phyloP scores from a whole-genome alignment of 768 basidiomycete genomes.

The Kwoniella botswanensis region DNA sequence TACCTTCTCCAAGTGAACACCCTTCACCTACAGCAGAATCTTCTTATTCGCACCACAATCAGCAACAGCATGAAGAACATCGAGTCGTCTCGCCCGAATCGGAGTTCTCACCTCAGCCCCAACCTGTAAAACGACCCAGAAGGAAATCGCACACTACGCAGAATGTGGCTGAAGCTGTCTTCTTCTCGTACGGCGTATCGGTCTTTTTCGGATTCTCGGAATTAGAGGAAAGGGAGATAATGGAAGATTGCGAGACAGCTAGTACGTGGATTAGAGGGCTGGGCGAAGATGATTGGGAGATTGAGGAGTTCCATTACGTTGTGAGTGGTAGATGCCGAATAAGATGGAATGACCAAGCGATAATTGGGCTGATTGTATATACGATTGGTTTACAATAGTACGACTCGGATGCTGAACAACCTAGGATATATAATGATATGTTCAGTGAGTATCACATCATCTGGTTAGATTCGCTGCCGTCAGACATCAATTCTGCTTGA shows the following conservation, averaged over 20 bases:
- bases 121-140: constrained; percentile 62
- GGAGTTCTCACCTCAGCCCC: constrained; percentile 5
- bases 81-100: constrained; percentile 1
- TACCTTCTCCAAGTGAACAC: constrained; percentile 16
- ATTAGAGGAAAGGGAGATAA: constrained; percentile 74
- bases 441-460: constrained; percentile 69
- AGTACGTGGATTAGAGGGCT: constrained; percentile 70
- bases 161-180: constrained; percentile 59
- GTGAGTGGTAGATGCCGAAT: constrained; percentile 61
- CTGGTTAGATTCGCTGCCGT: no score
- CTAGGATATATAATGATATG: constrained; percentile 93
- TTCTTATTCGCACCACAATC: not conserved
- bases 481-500: not conserved
- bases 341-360: no score
- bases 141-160: constrained; percentile 36
- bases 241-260: constrained; percentile 80
- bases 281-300: constrained; percentile 78
- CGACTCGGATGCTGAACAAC: constrained; percentile 80
- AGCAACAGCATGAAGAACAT: not conserved
- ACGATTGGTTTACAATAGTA: constrained; percentile 63
- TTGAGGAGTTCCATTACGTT: constrained; percentile 89
- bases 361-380: not conserved
- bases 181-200: constrained; percentile 74
- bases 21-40: constrained; percentile 2
- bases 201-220: constrained; percentile 90